These are phyloP conservation scores for Thecaphora frezii DNA, from an alignment of 1,284 basidiomycete species.

Conservation along the genomic window DNA sequence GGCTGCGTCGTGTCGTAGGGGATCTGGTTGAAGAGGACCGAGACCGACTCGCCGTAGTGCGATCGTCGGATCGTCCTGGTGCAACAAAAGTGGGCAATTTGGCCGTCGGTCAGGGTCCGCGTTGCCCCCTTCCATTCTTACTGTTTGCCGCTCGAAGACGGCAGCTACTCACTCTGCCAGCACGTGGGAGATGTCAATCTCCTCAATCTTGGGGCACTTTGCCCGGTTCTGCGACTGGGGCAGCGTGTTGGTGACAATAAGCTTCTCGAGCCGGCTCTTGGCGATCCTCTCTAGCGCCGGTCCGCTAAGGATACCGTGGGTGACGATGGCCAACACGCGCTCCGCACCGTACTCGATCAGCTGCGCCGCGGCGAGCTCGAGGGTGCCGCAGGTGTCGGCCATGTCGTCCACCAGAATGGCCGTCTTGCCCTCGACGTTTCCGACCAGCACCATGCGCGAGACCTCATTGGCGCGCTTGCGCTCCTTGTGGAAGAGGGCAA, in stretches of 20 bases:
- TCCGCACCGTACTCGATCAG: slow-evolving; percentile 86
- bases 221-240: slow-evolving; percentile 81
- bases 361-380: slow-evolving; percentile 87
- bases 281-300: slow-evolving; percentile 69
- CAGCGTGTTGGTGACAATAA: slow-evolving; percentile 98
- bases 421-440: slow-evolving; percentile 86
- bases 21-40: slow-evolving; percentile 56
- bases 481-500: slow-evolving; percentile 99
- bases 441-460: slow-evolving; percentile 97
- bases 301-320: slow-evolving; percentile 93
- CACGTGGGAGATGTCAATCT: slow-evolving; percentile 88
- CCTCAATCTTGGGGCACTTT: slow-evolving; percentile 80
- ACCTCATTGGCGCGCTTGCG: slow-evolving; percentile 99
- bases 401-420: slow-evolving; percentile 99
- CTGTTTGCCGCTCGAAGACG: too few relatives aligned
- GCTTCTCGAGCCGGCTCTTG: slow-evolving; percentile 72
- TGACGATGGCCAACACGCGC: slow-evolving; percentile 88
- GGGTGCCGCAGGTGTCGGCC: slow-evolving; percentile 97
- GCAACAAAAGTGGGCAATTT: too few relatives aligned
- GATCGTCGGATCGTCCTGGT: slow-evolving; percentile 83
- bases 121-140: too few relatives aligned
- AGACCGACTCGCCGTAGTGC: slow-evolving; percentile 59
- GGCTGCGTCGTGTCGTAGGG: slow-evolving; percentile 58
- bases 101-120: too few relatives aligned
- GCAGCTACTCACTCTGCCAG: slow-evolving; percentile 72